Base-by-base conservation (phyloP, 257 asterid species). In the Scutellaria minor region DNA sequence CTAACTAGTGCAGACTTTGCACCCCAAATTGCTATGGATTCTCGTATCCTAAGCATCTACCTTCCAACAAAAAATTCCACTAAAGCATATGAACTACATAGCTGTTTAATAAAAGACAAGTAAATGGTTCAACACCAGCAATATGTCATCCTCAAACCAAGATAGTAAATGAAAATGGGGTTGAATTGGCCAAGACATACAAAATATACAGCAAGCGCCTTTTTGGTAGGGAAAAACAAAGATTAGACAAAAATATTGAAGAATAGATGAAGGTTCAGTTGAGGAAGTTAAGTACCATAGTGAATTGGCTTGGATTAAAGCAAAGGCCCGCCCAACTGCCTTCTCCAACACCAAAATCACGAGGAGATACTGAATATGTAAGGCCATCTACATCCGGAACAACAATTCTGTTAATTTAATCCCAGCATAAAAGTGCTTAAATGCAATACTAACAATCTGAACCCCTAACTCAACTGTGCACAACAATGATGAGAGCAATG, bases 281-380 rank as follows among this genome's bases (percentile, higher is more conserved):
- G n/a, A 51, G 55, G 40, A 71, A 56, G 68, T 69, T 31, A 54
- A 20, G 68, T 87, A 93, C 98, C 97, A 85, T 91, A 62, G 90
- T 85, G 80, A 84, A 70, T 66, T 91, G 97, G 75, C 77, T 73
- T 73, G 96, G 96, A 68, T 86, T 88, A 81, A 94, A 94, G 84
- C 89, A 89, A 77, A 94, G 84, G 59, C 99, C 97, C 5, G 96
- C 85, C 97, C 97, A 94, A 71, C 97, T 83, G 79, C 95, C 92
- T 87, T 94, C 99, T 84, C 93, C 96, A 79, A 92, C 87, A 78
- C 93, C 95, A 69, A 63, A 77, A 85, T 94, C 99, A 46, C 67
- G 85, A 58, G 97, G 97, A 67, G 96, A 83, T 40, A 81, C 95
- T 39, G 97, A 86, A 85, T 80, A 91, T 54, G 96, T 86, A 58